phyloP scores from a whole-genome alignment of 1,139 yeast species.

The Pichia norvegensis region DNA sequence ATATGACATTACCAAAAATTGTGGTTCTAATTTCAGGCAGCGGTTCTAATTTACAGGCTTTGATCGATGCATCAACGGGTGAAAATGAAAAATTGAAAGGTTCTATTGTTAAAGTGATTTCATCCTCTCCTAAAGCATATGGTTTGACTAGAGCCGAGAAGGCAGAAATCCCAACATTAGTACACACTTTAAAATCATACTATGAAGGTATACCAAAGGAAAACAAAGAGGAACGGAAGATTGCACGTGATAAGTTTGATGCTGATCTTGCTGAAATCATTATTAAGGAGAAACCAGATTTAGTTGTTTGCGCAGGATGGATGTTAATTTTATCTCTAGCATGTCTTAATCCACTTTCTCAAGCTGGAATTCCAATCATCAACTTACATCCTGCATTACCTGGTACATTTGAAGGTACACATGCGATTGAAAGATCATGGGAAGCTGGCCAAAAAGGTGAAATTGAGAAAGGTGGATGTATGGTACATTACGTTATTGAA shows the following conservation, averaged over 20 bases:
- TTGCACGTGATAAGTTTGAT: constrained; percentile 66
- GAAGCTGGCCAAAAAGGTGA: constrained; percentile 82
- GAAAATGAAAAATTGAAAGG: constrained; percentile 40
- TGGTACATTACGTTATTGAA: constrained; percentile 92
- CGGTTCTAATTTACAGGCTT: constrained; percentile 89
- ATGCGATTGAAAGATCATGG: constrained; percentile 95
- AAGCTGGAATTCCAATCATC: constrained; percentile 64
- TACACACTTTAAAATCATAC: constrained; percentile 68
- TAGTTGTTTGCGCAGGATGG: constrained; percentile 98
- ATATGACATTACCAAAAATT: constrained; percentile 21
- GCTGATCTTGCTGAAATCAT: constrained; percentile 66
- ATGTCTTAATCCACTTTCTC: constrained; percentile 58
- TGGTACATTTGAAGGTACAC: constrained; percentile 93
- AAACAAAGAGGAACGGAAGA: constrained; percentile 42
- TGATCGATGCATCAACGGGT: constrained; percentile 60
- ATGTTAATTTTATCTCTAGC: constrained; percentile 81
- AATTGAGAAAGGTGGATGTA: constrained; percentile 78
- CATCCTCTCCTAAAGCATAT: constrained; percentile 75
- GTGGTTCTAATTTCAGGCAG: constrained; percentile 86
- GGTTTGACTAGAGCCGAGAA: constrained; percentile 74
- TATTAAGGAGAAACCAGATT: constrained; percentile 50
- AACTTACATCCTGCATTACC: constrained; percentile 96
- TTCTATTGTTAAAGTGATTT: constrained; percentile 63
- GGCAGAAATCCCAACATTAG: constrained; percentile 58
- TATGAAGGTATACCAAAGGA: constrained; percentile 68